Evolutionary conservation across 257 asterid species (phyloP), one percentile per base, ranked within the genome.

Genomic region (Prunella vulgaris): DNA sequence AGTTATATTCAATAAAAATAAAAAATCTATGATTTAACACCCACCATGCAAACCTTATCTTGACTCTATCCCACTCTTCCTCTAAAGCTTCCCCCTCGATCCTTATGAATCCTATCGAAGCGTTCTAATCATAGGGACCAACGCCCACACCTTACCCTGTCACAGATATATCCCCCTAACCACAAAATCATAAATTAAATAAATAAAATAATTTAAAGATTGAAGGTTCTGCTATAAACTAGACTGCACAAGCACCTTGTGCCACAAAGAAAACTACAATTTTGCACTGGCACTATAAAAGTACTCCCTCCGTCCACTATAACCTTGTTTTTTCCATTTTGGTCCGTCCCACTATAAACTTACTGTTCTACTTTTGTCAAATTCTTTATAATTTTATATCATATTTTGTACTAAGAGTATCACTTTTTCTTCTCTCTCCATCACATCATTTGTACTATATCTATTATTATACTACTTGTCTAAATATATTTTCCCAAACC

Each of bases 241-340:
- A 9, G n/a, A 6, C 54, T n/a, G 21, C 22, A 5, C 54, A 17
- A 48, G 10, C 48, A 40, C 48, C 51, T 18, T 49, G 56, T 7
- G 25, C 12, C 56, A 49, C 56, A 49, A 49, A 49, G 56, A 21
- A 33, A 3, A 60, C 49, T 25, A 80, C 57, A 65, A 49, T 8
- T n/a, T 59, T 77, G 25, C n/a, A 65, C 53, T 5, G 65, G 27
- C 53, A 44, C 13, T 61, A 44, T 21, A 38, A 54, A 32, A 53
- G n/a, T n/a, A n/a, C n/a, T n/a, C n/a, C n/a, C n/a, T n/a, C n/a
- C n/a, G n/a, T n/a, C n/a, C n/a, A n/a, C n/a, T n/a, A n/a, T n/a
- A n/a, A n/a, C n/a, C n/a, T n/a, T n/a, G n/a, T n/a, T n/a, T n/a
- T n/a, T n/a, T n/a, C n/a, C n/a, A n/a, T n/a, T n/a, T n/a, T n/a